Base-by-base conservation (phyloP, 306 rosid genomes). In the Medicago ruthenica region DNA sequence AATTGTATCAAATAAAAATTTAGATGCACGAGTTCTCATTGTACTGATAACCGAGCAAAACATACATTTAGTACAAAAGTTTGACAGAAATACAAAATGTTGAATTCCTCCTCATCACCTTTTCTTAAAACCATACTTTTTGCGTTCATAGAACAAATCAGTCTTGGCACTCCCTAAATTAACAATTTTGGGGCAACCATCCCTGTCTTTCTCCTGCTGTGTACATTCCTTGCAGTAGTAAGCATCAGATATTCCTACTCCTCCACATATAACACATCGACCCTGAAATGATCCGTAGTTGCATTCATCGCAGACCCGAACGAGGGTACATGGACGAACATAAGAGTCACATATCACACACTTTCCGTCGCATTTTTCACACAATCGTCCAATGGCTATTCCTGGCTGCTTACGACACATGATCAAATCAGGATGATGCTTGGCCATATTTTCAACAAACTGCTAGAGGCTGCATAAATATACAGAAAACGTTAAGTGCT, bases 141-240 rank as follows among this genome's bases (percentile, higher is more conserved):
- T 93, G 22, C 96, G 89, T 71, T 93, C 97, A 39, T 91, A 89
- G 80, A 91, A 91, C 47, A 91, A 75, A 77, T 93, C 92, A 5
- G 92, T 91, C 81, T 93, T 91, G 67, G 92, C 96, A 74, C 94
- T 89, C 13, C 96, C 98, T 54, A 94, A 79, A 71, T 94, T 91
- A 47, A 91, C 96, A 66, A 94, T 94, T 83, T 94, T 94, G 14
- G 96, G 98, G 61, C 98, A 94, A 40, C 96, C 98, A 76, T 89
- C 96, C 70, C 97, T 87, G n/a, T 94, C 97, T 86, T 89, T 94
- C 88, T 89, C 97, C 83, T 89, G 96, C 81, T 93, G 98, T 4
- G 96, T 93, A 67, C 98, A 94, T 91, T 94, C 98, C 82, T 91
- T 89, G 85, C 98, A 89, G 75, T 90, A 94, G 89, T 90, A 94